Evolutionary conservation across 768 basidiomycete species (phyloP).

Genomic region (Cytidiella melzeri): DNA sequence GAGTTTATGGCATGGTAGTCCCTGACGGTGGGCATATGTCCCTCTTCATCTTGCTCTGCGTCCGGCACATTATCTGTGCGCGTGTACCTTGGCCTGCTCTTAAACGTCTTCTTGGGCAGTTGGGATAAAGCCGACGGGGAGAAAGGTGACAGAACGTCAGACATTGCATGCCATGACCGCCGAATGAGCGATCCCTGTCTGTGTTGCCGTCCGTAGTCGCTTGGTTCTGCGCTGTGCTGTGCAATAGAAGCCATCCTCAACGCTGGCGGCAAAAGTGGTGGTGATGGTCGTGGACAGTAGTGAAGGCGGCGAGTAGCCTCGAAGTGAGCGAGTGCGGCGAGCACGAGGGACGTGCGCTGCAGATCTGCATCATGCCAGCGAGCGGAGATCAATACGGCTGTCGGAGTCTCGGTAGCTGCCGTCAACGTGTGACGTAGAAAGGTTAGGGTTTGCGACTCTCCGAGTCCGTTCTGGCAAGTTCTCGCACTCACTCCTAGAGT

Average conservation of each 20-base stretch:
- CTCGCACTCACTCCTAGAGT: constrained; percentile 17
- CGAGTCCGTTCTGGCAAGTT: constrained; percentile 30
- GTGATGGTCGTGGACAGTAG: constrained; percentile 4
- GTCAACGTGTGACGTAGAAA: no score
- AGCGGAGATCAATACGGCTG: not conserved
- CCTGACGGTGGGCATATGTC: constrained; percentile 53
- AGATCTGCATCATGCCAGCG: constrained; percentile 9
- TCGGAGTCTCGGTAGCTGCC: not conserved
- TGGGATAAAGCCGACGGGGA: constrained; percentile 54
- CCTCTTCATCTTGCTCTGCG: constrained; percentile 40
- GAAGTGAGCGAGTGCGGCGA: not conserved
- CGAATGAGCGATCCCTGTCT: constrained; percentile 34
- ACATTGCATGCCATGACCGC: constrained; percentile 57
- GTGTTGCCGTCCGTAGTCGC: not conserved
- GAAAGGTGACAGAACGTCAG: constrained; percentile 59
- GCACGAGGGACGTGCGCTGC: not conserved
- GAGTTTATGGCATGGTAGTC: constrained; percentile 74
- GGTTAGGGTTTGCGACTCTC: not conserved
- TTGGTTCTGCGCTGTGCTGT: not conserved
- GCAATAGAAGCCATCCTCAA: not conserved
- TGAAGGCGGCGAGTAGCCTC: not conserved
- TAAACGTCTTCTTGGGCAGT: constrained; percentile 35
- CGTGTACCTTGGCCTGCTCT: constrained; percentile 43
- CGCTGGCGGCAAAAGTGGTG: constrained; percentile 11
- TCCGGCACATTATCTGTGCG: constrained; percentile 74